Evolutionary conservation across 2,329 filamentous ascomycete genomes (phyloP).

Genomic region (Pseudogymnoascus sp.): DNA sequence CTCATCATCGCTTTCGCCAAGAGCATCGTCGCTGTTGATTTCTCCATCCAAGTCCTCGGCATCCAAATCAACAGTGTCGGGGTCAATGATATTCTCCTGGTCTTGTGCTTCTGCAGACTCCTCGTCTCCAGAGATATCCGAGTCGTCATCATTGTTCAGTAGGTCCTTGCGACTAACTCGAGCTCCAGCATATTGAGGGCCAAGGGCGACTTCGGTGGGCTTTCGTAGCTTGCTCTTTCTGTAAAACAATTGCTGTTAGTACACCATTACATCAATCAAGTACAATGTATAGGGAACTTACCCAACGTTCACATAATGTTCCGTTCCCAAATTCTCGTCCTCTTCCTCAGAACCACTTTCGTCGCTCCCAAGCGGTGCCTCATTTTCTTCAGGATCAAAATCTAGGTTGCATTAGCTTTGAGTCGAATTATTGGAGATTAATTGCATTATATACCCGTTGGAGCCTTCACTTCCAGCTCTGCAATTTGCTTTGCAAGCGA

Average conservation of each 20-base stretch:
- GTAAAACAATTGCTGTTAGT: conserved; percentile 11
- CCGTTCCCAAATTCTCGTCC: conserved; percentile 58
- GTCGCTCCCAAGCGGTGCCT: conserved; percentile 20
- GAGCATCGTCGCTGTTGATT: conserved; percentile 60
- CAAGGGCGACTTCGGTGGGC: conserved; percentile 60
- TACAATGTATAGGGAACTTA: conserved; percentile 27
- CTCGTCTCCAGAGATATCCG: conserved; percentile 38
- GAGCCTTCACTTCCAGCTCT: conserved; percentile 50
- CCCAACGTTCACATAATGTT: conserved; percentile 79
- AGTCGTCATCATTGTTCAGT: conserved; percentile 46
- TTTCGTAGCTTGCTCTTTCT: conserved; percentile 79
- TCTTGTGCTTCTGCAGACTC: conserved; percentile 35
- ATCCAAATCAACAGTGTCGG: conserved; percentile 47
- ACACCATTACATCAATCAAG: conserved; percentile 14
- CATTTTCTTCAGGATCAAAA: conserved; percentile 34
- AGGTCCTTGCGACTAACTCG: conserved; percentile 64
- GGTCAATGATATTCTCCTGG: conserved; percentile 37
- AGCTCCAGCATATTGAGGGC: conserved; percentile 72
- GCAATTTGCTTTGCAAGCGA: conserved; percentile 51
- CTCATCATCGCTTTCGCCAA: conserved; percentile 80
- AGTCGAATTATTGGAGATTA: neutral
- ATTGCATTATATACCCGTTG: conserved; percentile 44
- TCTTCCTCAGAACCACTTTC: conserved; percentile 43
- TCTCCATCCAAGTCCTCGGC: conserved; percentile 51
- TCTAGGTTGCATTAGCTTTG: conserved; percentile 22